Conservation (phyloP, 129 eudicot species). For the Apium graveolens region DNA sequence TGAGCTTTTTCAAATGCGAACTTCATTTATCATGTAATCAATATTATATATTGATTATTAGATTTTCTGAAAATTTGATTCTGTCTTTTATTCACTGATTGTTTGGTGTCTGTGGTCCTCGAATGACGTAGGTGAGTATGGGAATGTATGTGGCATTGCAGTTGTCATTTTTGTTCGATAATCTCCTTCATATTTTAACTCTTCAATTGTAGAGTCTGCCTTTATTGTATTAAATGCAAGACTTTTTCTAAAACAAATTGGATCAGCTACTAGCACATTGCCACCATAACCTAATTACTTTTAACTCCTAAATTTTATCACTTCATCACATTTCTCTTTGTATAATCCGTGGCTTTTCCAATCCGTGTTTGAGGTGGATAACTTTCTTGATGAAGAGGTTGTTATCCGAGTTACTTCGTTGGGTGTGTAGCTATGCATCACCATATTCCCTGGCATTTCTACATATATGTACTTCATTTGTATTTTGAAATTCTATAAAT, state of each 20-base stretch:
- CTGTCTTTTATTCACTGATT: background rate
- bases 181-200: background rate
- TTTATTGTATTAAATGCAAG: background rate
- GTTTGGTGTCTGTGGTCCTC: background rate
- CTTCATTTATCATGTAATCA: background rate
- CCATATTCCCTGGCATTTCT: background rate
- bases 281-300: background rate
- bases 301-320: background rate
- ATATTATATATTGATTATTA: background rate
- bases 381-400: background rate
- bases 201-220: background rate
- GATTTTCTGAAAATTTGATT: background rate
- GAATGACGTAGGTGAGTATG: background rate
- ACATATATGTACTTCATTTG: background rate
- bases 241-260: background rate
- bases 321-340: background rate
- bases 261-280: background rate
- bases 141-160: background rate
- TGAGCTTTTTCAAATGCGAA: background rate
- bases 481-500: too few species aligned
- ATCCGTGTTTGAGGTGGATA: background rate
- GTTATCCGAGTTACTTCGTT: background rate
- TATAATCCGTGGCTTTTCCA: background rate
- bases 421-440: background rate
- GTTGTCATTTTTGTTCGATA: background rate